Conservation (phyloP, 164 flowering plant species). For the Vitis cinerea region DNA sequence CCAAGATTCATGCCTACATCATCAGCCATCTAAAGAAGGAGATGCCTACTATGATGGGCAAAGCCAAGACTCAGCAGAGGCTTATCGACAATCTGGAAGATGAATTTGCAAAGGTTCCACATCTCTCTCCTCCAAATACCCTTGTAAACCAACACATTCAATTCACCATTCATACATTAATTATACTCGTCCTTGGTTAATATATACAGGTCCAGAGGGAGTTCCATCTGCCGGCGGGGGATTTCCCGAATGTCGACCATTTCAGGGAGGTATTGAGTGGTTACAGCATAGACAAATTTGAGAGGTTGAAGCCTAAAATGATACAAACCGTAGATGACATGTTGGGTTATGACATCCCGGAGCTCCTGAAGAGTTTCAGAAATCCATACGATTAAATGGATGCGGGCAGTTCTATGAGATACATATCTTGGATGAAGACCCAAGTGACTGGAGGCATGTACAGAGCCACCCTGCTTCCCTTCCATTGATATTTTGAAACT, state of each 20-base stretch:
- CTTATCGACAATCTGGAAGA: conserved; percentile 80
- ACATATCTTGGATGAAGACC: not conserved
- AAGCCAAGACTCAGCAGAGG: conserved; percentile 81
- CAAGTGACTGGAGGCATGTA: not conserved
- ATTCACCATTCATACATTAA: not conserved
- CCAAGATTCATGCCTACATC: conserved; percentile 93
- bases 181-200: not conserved
- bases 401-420: too few relatives aligned
- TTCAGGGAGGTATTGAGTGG: conserved; percentile 72
- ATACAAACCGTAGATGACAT: conserved; percentile 88
- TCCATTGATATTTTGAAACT: too few relatives aligned
- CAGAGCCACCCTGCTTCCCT: too few relatives aligned
- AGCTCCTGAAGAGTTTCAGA: conserved; percentile 74
- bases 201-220: conserved; percentile 72
- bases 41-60: conserved; percentile 97
- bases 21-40: conserved; percentile 91
- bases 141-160: not conserved
- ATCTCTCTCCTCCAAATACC: conserved; percentile 6
- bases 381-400: conserved; percentile 60
- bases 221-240: conserved; percentile 76
- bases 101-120: conserved; percentile 76
- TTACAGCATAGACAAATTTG: conserved; percentile 84
- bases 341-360: conserved; percentile 93
- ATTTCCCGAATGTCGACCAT: conserved; percentile 87
- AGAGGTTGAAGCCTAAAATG: conserved; percentile 89